Conservation (phyloP, 202 grass and related monocot genomes). For the Panicum hallii region DNA sequence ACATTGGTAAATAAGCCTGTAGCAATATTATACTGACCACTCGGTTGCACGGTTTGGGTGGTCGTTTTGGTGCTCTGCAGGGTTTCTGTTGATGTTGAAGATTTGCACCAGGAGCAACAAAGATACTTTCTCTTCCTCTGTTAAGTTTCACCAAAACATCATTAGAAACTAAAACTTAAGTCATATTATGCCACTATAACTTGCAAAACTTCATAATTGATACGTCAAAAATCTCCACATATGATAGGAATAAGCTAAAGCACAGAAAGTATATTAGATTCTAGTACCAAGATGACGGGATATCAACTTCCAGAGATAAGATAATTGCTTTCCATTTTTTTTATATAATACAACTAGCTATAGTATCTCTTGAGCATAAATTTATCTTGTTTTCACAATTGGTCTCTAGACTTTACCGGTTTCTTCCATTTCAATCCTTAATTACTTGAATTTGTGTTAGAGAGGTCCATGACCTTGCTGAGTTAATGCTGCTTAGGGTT, state of each 20-base stretch:
- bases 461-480: slow-evolving; percentile 19
- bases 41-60: slow-evolving; percentile 56
- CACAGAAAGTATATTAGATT: neutral
- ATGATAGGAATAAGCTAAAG: neutral
- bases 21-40: slow-evolving; percentile 44
- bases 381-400: neutral
- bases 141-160: slow-evolving; percentile 44
- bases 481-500: slow-evolving; percentile 23
- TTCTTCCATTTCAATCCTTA: neutral
- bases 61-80: slow-evolving; percentile 57
- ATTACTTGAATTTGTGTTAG: slow-evolving; percentile 18
- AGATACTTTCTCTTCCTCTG: slow-evolving; percentile 93
- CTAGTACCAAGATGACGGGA: neutral
- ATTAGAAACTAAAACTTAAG: slow-evolving; percentile 22
- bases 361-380: neutral
- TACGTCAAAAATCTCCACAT: neutral
- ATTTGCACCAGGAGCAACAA: slow-evolving; percentile 60
- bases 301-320: neutral
- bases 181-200: neutral
- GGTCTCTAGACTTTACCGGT: neutral
- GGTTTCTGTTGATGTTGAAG: slow-evolving; percentile 66
- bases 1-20: slow-evolving; percentile 26
- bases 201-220: slow-evolving; percentile 11
- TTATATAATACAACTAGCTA: neutral
- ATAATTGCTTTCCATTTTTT: neutral